phyloP scores from a whole-genome alignment of 805 yeast species.

The Metschnikowia santaceciliae region DNA sequence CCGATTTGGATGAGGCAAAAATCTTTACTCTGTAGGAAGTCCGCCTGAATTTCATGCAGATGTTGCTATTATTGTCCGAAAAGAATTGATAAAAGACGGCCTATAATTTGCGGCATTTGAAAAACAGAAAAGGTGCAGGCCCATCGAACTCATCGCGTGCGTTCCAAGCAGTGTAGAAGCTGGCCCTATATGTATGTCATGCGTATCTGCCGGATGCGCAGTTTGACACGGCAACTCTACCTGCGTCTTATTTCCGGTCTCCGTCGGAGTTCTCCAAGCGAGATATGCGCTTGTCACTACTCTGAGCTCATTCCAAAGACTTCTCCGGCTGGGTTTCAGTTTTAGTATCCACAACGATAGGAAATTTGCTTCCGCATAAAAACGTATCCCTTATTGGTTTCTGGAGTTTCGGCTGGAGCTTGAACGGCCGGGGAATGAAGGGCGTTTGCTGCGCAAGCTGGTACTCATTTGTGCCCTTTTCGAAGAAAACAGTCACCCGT shows the following conservation, averaged over 20 bases:
- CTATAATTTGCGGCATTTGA: background rate
- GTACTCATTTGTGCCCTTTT: conserved; percentile 1
- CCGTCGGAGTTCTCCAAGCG: background rate
- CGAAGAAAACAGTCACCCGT: background rate
- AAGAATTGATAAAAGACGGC: too few relatives aligned
- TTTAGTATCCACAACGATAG: background rate
- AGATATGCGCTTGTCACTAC: background rate
- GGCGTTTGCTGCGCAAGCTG: background rate
- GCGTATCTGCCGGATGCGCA: background rate
- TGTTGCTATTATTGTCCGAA: too few relatives aligned
- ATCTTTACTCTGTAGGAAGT: too few relatives aligned
- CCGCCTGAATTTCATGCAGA: too few relatives aligned
- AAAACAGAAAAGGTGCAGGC: background rate
- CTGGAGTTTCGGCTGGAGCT: background rate
- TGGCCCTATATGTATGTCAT: background rate
- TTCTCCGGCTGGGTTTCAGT: background rate
- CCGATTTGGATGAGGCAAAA: too few relatives aligned
- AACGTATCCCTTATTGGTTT: background rate
- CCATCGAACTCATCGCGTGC: background rate
- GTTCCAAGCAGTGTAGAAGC: background rate
- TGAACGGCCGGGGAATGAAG: background rate
- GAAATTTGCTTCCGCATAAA: background rate
- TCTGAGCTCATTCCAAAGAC: background rate
- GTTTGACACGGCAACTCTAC: background rate
- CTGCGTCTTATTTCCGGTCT: background rate